Conservation (phyloP, 345 rosid genomes). For the Eucalyptus marginata region DNA sequence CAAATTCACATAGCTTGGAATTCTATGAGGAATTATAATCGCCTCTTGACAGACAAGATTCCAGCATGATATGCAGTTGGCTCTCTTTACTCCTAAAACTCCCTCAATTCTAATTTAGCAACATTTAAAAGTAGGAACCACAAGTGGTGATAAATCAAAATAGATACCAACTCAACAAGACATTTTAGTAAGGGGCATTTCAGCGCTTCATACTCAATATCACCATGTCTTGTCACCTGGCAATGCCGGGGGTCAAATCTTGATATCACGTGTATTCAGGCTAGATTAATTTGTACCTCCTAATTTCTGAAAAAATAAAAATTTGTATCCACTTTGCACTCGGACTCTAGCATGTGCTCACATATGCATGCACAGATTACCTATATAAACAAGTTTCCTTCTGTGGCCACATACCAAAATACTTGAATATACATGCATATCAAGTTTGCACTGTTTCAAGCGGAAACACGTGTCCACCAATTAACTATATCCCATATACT, state of each 20-base stretch:
- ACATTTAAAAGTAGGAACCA: neutral
- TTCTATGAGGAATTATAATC: neutral
- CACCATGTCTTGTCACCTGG: neutral
- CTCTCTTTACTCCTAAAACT: neutral
- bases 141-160: neutral
- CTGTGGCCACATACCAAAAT: neutral
- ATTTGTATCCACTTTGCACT: neutral
- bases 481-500: neutral
- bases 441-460: neutral
- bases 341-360: neutral
- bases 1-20: neutral
- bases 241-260: neutral
- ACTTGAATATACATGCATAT: neutral
- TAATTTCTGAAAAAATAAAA: neutral
- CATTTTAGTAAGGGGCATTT: neutral
- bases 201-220: neutral
- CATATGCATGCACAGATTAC: neutral
- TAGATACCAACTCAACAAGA: neutral
- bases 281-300: neutral
- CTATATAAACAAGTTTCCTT: neutral
- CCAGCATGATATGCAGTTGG: neutral
- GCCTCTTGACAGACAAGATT: neutral
- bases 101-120: neutral
- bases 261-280: neutral
- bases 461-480: neutral